A percentile compares a stretch with the other conserved stretches of the same genome.
Evolutionary conservation across 768 basidiomycete genomes (phyloP).

Genomic region (Asterophora parasitica): DNA sequence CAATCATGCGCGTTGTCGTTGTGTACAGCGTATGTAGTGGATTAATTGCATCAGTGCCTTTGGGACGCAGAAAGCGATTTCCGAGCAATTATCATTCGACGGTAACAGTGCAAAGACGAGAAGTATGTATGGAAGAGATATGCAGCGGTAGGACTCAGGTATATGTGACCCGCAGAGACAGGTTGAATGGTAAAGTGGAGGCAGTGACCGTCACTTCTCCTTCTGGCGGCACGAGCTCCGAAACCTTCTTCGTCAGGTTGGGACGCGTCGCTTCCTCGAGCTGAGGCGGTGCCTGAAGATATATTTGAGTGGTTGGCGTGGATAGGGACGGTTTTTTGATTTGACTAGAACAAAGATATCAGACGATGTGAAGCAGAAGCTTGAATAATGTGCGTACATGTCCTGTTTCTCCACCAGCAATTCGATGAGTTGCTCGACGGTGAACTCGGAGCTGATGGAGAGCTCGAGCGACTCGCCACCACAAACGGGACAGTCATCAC

Average conservation of each 20-base stretch:
- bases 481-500: constrained; percentile 94
- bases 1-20: neutral
- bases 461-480: constrained; percentile 86
- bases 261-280: constrained; percentile 86
- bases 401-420: constrained; percentile 83
- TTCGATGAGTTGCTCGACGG: constrained; percentile 86
- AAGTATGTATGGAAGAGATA: neutral
- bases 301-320: constrained; percentile 69
- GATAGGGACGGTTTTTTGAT: constrained; percentile 95
- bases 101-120: neutral
- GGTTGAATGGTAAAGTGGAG: constrained; percentile 80
- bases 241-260: constrained; percentile 83
- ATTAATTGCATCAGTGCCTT: neutral
- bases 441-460: constrained; percentile 62
- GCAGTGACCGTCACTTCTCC: constrained; percentile 87
- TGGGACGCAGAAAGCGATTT: neutral
- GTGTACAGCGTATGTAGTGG: neutral
- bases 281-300: constrained; percentile 91
- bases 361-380: neutral
- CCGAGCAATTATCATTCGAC: constrained; percentile 2
- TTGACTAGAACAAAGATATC: constrained; percentile 55
- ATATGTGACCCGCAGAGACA: constrained; percentile 64
- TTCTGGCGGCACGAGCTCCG: constrained; percentile 71
- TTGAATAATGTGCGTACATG: constrained; percentile 52
- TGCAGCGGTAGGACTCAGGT: constrained; percentile 16